phyloP scores from a whole-genome alignment of 164 flowering plant genomes.

The Macadamia integrifolia region DNA sequence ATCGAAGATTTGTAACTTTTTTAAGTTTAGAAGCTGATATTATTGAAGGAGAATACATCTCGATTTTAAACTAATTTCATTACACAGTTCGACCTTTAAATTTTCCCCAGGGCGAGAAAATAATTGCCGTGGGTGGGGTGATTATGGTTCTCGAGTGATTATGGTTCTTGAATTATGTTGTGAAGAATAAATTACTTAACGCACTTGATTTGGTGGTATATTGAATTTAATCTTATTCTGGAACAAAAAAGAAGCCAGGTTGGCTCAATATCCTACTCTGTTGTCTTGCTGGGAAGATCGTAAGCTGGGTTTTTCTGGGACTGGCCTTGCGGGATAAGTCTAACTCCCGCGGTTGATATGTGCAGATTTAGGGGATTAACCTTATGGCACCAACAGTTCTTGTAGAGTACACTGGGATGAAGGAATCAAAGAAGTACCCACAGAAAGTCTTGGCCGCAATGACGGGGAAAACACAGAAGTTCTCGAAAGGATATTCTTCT shows the following conservation, averaged over 20 bases:
- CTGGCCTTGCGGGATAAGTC: conserved; percentile 1
- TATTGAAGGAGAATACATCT: background rate
- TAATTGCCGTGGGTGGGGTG: background rate
- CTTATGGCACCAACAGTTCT: conserved; percentile 67
- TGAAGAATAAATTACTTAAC: background rate
- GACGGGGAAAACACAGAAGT: conserved; percentile 61
- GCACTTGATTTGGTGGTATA: background rate
- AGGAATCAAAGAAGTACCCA: conserved; percentile 32
- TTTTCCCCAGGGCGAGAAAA: background rate
- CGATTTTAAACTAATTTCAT: background rate
- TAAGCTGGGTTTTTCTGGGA: background rate
- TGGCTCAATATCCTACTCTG: background rate
- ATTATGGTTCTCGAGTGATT: too few species aligned
- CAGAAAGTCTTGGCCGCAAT: conserved; percentile 18
- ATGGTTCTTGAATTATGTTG: background rate
- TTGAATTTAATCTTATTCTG: background rate
- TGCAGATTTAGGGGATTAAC: conserved; percentile 33
- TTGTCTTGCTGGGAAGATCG: background rate
- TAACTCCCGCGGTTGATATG: conserved; percentile 34
- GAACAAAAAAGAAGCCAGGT: background rate
- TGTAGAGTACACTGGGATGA: conserved; percentile 49
- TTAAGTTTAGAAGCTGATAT: background rate
- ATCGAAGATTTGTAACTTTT: background rate
- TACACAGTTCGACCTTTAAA: background rate
- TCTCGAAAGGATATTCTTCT: conserved; percentile 48